Conservation (phyloP, 78 protist species). For the Dictyostelium capitatum region DNA sequence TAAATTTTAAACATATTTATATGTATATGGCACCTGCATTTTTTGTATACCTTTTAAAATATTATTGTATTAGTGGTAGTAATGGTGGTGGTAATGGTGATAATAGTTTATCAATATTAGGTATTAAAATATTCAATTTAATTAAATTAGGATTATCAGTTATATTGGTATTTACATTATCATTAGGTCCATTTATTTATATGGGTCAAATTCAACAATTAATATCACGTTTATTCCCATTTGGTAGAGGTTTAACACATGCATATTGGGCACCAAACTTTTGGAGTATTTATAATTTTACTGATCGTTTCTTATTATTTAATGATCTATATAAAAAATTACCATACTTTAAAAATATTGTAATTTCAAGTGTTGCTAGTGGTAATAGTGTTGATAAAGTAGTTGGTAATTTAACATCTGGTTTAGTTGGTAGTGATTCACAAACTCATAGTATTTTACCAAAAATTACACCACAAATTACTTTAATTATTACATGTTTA, state of each 20-base stretch:
- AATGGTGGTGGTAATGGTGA: neutral
- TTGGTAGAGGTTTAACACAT: conserved; percentile 96
- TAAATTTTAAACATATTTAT: conserved; percentile 94
- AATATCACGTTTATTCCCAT: conserved; percentile 94
- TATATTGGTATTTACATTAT: conserved; percentile 48
- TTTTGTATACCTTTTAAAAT: conserved; percentile 79
- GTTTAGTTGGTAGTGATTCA: conserved; percentile 79
- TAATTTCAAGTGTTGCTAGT: neutral
- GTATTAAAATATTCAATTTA: conserved; percentile 37
- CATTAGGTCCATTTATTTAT: conserved; percentile 81
- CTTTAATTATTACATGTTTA: conserved; percentile 50
- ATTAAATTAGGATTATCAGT: conserved; percentile 78
- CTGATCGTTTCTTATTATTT: conserved; percentile 70
- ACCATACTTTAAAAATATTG: neutral
- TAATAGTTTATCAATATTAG: neutral
- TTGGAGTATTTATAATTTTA: conserved; percentile 92
- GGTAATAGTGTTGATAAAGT: neutral
- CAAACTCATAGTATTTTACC: conserved; percentile 84
- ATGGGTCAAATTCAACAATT: conserved; percentile 85
- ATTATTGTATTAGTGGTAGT: conserved; percentile 54
- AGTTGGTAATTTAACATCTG: conserved; percentile 80
- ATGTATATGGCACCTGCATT: conserved; percentile 92
- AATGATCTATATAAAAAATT: neutral
- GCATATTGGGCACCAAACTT: conserved; percentile 98
- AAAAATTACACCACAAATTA: conserved; percentile 67